Evolutionary conservation across 768 basidiomycete species (phyloP), one percentile per base, ranked within the genome.

Genomic region (Calocera viscosa): DNA sequence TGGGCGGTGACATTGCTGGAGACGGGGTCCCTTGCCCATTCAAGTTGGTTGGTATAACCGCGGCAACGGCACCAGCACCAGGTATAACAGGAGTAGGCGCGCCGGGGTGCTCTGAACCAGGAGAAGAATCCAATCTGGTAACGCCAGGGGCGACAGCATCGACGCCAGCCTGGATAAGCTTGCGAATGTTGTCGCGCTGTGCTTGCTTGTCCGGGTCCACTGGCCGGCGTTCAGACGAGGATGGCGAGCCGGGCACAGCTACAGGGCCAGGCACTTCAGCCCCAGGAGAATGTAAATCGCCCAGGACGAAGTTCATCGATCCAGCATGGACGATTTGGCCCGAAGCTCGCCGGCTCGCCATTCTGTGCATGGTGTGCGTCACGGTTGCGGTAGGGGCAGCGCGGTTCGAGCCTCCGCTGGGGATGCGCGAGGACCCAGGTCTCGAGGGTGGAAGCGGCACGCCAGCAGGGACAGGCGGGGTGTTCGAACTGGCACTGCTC

Each of bases 131-230:
- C 63, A 65, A 30, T 65, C 66, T 5, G 68, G 28, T 38, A 35
- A 32, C 41, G 68, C 66, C 26, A 64, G 68, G n/a, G 69, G 39
- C 5, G 67, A 53, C 28, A 41, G 66, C 53, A 65, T 68, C 26
- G 67, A 69, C 35, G 26, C 64, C 22, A 17, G 28, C 39, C 53
- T 60, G 53, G 19, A 60, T 60, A 30, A 60, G 53, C 30, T 60
- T 60, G 16, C 53, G 24, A 32, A 60, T 60, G 30, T 60, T 60
- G 14, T 60, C 53, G 11, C 53, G 53, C 26, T 60, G 53, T 16
- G 53, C 30, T 26, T 60, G 53, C 22, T 60, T 60, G 26, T 60
- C 53, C 26, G 53, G 53, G 30, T 60, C 53, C 2, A 60, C 19
- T 24, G 43, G 43, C 24, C 43, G 16, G 3, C 19, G 16, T 47